Base-by-base conservation (phyloP, 768 basidiomycete genomes). In the Sporobolomyces roseus region DNA sequence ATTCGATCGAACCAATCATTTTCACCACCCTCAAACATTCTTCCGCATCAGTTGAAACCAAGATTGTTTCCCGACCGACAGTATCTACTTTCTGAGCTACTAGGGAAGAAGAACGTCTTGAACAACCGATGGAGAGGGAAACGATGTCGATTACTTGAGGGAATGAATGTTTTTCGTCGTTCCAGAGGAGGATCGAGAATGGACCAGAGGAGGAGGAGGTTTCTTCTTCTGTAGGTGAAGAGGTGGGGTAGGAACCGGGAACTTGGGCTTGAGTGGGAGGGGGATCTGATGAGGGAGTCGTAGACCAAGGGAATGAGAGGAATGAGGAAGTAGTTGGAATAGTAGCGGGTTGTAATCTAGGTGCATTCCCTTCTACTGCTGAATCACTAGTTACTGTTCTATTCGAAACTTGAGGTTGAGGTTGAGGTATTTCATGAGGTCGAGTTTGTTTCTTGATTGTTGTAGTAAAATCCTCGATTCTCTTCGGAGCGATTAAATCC, bases 121-220 rank as follows among this genome's bases (percentile, higher is more conserved):
- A 79, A 27, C 83, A 82, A 23, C 78, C 79, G 1, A 82, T 83
- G 21, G 79, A 78, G 65, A 83, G 81, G 9, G 90, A 79, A 48
- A 91, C 83, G 36, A 69, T 64, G 68, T 85, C 84, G 70, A 88
- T 87, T 61, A 96, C 87, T 75, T 98, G 92, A 58, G 88, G 87
- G 74, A 88, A 89, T 0, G 91, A 92, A 78, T 97, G 96, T 74
- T 93, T 94, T 78, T 99, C 96, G 78, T 96, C 93, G 80, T 93
- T 93, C 93, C 93, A 97, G 7, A 98, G 79, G 32, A 94, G 82
- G 65, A 97, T 83, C 50, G 88, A 87, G 74, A 68, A 74, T 4
- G 75, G 66, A 0, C 71, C 72, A 27, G n/a, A n/a, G 36, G 51
- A 29, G 45, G 32, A 29, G n/a, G n/a, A n/a, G n/a, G n/a, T n/a